Base-by-base conservation (phyloP, 148 eudicot genomes). In the Silene uniflora region DNA sequence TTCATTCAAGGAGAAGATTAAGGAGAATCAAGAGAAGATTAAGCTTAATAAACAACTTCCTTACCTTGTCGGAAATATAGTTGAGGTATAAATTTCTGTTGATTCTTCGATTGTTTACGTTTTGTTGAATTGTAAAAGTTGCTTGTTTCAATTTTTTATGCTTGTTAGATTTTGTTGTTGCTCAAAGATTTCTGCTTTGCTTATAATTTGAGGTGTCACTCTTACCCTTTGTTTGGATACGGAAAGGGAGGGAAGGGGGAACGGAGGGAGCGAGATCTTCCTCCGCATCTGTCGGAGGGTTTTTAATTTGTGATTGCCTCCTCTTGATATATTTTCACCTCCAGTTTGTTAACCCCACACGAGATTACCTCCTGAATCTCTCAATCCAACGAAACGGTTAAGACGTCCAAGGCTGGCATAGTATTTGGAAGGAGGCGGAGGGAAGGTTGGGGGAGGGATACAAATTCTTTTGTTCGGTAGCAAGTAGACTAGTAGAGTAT, bases 1-100 rank as follows among this genome's bases (percentile, higher is more conserved):
- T 66, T 88, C 92, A 10, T 81, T 88, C 54, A 91, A 89, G 83
- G 96, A 90, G 72, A 91, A 94, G 86, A 94, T 88, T 12, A 95
- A 92, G 82, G 97, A 92, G 88, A 95, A 95, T 88, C 96, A 91
- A 60, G 98, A 95, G 82, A 95, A 92, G 81, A 95, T 92, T 71
- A 95, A 95, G 76, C 89, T 95, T 68, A 95, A 95, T 79, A 92
- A 92, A 84, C 98, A 95, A 69, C 93, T 95, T 74, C 98, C 98
- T 8, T 95, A 92, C 72, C 84, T 95, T 75, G 98, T 95, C 21
- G 98, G 97, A 18, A 95, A 95, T 80, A 89, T 95, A 42, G 98
- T 95, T 56, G 97, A 95, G 97, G 98, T 94, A 83, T 1, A 5
- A 14, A 3, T 7, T 52, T 64, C 4, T 44, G 7, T 58, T 59